phyloP scores from a whole-genome alignment of 1,284 basidiomycete genomes.

The Pisolithus thermaeus region DNA sequence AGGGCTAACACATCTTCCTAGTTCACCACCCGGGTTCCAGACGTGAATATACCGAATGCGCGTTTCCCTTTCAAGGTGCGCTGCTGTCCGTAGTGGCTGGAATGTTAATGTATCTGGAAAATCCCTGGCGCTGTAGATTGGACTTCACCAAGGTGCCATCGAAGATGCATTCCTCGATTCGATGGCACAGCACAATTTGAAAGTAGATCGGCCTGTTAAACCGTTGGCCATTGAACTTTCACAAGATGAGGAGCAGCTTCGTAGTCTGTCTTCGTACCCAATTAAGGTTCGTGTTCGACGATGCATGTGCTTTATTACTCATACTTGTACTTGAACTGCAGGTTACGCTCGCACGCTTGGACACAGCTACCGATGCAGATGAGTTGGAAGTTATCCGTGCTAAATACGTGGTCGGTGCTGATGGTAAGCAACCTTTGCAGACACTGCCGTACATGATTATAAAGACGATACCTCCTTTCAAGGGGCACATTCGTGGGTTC shows the following conservation, averaged over 20 bases:
- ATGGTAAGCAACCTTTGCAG: conserved; percentile 30
- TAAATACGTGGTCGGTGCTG: conserved; percentile 52
- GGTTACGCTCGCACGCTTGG: conserved; percentile 33
- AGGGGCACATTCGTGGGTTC: conserved; percentile 60
- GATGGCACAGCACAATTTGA: conserved; percentile 21
- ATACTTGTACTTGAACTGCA: conserved; percentile 7
- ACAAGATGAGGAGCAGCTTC: conserved; percentile 23
- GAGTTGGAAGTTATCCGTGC: conserved; percentile 43
- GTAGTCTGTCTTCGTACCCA: conserved; percentile 28
- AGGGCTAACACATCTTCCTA: background rate
- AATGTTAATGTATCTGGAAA: too few relatives aligned
- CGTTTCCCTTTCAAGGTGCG: conserved; percentile 32
- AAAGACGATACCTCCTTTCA: background rate
- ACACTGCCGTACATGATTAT: background rate
- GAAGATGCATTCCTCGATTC: conserved; percentile 33
- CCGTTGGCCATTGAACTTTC: conserved; percentile 32
- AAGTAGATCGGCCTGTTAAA: conserved; percentile 30
- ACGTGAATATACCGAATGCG: conserved; percentile 29
- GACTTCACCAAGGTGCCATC: conserved; percentile 33
- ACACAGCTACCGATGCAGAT: conserved; percentile 21
- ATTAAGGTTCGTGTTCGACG: conserved; percentile 20
- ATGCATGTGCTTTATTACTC: background rate
- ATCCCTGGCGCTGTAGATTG: conserved; percentile 13
- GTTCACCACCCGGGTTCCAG: conserved; percentile 27
- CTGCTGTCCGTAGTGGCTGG: background rate